phyloP scores from a whole-genome alignment of 257 asterid genomes.

The Galeopsis tetrahit region DNA sequence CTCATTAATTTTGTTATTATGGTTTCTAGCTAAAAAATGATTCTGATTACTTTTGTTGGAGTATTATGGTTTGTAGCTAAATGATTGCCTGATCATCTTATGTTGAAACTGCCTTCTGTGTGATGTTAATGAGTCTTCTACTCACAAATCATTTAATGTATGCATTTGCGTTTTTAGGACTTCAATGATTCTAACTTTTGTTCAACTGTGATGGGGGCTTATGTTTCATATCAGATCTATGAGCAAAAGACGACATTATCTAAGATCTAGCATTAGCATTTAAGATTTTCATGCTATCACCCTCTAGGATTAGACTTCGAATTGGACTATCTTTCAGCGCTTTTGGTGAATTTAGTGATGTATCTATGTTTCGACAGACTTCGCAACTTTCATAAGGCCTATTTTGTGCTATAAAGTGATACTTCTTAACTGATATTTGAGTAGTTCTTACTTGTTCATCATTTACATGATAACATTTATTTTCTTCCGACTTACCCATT shows the following conservation, averaged over 20 bases:
- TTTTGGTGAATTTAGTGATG: neutral
- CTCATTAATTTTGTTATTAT: conserved; percentile 1
- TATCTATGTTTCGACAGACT: neutral
- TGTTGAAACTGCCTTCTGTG: conserved; percentile 17
- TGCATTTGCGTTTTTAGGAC: neutral
- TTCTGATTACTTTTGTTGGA: conserved; percentile 3
- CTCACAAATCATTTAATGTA: no score
- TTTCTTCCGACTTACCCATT: neutral
- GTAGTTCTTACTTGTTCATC: no score
- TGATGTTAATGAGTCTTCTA: neutral
- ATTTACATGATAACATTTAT: neutral
- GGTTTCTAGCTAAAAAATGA: neutral
- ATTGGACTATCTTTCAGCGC: neutral
- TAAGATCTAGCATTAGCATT: neutral
- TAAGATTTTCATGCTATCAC: neutral
- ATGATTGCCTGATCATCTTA: conserved; percentile 7
- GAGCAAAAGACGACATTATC: neutral
- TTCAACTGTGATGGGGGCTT: neutral
- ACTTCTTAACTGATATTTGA: neutral
- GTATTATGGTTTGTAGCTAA: neutral
- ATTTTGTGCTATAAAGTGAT: neutral
- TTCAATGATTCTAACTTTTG: neutral
- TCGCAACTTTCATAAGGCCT: neutral
- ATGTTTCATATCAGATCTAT: neutral
- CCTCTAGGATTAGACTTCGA: no score